Base-by-base conservation (phyloP, 1,139 yeast species). In the Diutina neorugosa region DNA sequence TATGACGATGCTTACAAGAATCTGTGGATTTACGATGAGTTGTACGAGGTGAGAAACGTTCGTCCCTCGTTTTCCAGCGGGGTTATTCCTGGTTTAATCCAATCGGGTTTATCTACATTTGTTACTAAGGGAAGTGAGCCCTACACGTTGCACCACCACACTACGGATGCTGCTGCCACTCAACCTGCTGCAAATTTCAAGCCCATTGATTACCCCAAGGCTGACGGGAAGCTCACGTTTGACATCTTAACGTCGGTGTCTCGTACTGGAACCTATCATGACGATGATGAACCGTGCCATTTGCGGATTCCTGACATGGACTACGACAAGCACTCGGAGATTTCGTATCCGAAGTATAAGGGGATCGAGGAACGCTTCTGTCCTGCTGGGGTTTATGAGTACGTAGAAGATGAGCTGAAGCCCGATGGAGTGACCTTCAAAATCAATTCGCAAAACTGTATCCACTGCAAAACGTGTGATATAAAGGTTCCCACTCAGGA, bases 371-470 rank as follows among this genome's bases (percentile, higher is more conserved):
- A 82, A 63, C 75, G 95, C 56, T 93, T 93, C 71, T 93, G 98
- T 65, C 98, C 98, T 8, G 98, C 98, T 21, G 98, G 98, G 25
- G 98, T 93, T 12, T 93, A 93, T 66, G 98, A 93, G 68, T 93
- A 89, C 63, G 75, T 89, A 25, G 85, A 85, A 57, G 94, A 86
- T 63, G 82, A 78, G 53, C 64, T 64, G 14, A 77, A 80, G 54
- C 67, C 71, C 11, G 60, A 73, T 46, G 94, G 94, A 3, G 95
- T 89, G 34, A 78, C 81, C 62, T 91, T 93, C 70, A 94, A 89
- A 66, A 91, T 93, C 67, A 93, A 93, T 69, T 80, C 96, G 21
- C 98, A 93, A 68, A 93, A 93, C 69, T 93, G 98, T 72, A 90
- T 93, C 59, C 98, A 93, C 68, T 93, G 98, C 72, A 93, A 93